Conservation (phyloP, 306 rosid species). For the Vigna mungo region DNA sequence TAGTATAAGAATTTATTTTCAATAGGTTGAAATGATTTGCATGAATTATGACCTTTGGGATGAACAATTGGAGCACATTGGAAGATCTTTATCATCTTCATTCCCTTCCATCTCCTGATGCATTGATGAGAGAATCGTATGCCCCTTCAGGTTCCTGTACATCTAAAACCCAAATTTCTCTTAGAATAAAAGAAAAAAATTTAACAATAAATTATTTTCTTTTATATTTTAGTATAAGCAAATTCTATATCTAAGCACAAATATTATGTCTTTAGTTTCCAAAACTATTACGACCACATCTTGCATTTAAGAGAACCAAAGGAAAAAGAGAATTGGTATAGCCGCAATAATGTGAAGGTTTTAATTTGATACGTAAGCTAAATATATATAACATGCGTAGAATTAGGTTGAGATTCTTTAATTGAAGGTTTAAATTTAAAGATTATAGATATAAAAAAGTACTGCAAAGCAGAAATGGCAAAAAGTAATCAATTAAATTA, state of each 20-base stretch:
- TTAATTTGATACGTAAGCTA: not conserved
- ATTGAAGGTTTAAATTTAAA: too few species aligned
- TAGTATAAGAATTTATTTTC: too few species aligned
- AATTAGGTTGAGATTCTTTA: too few species aligned
- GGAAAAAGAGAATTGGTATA: too few species aligned
- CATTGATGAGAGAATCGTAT: constrained; percentile 7
- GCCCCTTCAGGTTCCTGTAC: constrained; percentile 58
- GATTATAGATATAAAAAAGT: too few species aligned
- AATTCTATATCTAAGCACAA: too few species aligned
- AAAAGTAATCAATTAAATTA: too few species aligned
- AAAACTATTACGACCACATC: too few species aligned
- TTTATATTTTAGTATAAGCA: not conserved
- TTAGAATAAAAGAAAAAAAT: not conserved
- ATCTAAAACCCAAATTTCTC: constrained; percentile 45
- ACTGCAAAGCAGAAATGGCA: too few species aligned
- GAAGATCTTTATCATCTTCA: constrained; percentile 28
- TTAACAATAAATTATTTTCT: not conserved
- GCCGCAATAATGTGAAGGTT: not conserved
- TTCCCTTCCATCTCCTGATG: constrained; percentile 34
- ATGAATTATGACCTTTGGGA: constrained; percentile 52
- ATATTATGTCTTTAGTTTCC: too few species aligned
- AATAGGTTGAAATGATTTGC: not conserved
- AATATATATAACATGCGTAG: too few species aligned
- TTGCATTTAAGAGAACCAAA: too few species aligned
- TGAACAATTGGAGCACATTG: constrained; percentile 41